Percentiles rank a stretch among this genome's conserved stretches.
These are phyloP conservation scores for Amylocarpus encephaloides DNA, from an alignment of 2,329 filamentous ascomycete genomes.

Conservation along the genomic window DNA sequence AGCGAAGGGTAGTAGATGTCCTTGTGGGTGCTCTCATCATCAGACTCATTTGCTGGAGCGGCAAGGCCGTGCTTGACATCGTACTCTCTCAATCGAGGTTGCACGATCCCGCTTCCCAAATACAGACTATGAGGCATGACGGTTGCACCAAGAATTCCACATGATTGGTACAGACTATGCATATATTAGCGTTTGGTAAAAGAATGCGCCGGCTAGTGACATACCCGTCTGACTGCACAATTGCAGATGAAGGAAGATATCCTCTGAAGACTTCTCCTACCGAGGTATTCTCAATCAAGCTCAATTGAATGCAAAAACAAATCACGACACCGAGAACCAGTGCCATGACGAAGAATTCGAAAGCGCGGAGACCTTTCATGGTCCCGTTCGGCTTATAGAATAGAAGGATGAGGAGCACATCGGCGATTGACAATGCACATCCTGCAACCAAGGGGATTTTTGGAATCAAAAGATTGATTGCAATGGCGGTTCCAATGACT, in stretches of 20 bases:
- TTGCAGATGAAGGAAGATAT: conserved; percentile 54
- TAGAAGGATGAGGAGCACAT: conserved; percentile 61
- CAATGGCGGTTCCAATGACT: conserved; percentile 63
- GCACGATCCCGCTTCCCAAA: conserved; percentile 63
- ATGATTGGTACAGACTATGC: conserved; percentile 56
- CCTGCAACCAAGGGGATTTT: conserved; percentile 60
- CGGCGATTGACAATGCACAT: conserved; percentile 61
- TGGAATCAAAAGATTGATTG: conserved; percentile 58
- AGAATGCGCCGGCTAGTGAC: conserved; percentile 6
- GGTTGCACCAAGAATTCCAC: conserved; percentile 70
- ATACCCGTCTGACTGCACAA: conserved; percentile 51
- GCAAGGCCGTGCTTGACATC: conserved; percentile 50
- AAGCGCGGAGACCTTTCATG: conserved; percentile 54
- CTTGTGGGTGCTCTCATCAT: conserved; percentile 32
- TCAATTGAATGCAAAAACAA: conserved; percentile 65
- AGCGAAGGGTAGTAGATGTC: conserved; percentile 64
- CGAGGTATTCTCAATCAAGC: conserved; percentile 49
- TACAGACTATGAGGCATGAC: conserved; percentile 67
- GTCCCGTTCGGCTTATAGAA: conserved; percentile 56
- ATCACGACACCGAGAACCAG: conserved; percentile 63
- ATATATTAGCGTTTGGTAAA: conserved; percentile 16
- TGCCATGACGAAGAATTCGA: conserved; percentile 57
- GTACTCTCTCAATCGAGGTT: conserved; percentile 59
- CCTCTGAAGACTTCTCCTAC: conserved; percentile 57
- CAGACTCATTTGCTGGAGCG: conserved; percentile 27